Base-by-base conservation (phyloP, 2,329 filamentous ascomycete genomes). In the Byssoonygena ceratinophila region DNA sequence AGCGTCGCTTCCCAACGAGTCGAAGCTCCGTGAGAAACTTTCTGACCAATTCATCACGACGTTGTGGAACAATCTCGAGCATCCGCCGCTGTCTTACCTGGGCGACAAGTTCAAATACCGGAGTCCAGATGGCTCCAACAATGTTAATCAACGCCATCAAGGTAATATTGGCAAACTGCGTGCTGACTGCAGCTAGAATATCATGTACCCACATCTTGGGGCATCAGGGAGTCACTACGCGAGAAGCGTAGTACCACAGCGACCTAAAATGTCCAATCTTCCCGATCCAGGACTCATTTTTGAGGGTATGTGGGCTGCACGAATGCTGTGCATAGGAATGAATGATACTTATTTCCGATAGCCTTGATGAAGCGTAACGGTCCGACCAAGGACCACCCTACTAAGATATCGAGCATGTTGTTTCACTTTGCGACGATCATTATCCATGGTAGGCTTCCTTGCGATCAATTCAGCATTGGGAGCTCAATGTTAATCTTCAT, bases 381-480 rank as follows among this genome's bases (percentile, higher is more conserved):
- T 22, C 27, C 49, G 27, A 43, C 62, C 32, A 64, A 61, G 31
- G 61, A 68, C 32, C 71, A 74, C 49, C 63, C 67, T 2, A 69
- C 69, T 25, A 72, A 69, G 4, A 59, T 77, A 46, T 77, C 74
- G 0, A 69, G 66, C 32, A 69, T 73, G 60, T 59, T 76, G 4
- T 72, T 77, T 51, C 76, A 76, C 41, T 68, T 74, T 7, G 75
- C 75, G 0, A 73, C 73, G 2, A 72, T 77, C 43, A 75, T 77
- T 52, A 77, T 76, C 18, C 75, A 77, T 54, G 75, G 63, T 64
- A 55, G 41, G 57, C 18, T 14, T 44, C 12, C 16, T 29, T 32
- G 31, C 7, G 14, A 7, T 31, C 20, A 18, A 14, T 31, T 14
- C n/a, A 18, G 34, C 25, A 3, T 22, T n/a, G 22, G 16, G 11